Base-by-base conservation (phyloP, 306 rosid genomes). In the Fragaria vesca region DNA sequence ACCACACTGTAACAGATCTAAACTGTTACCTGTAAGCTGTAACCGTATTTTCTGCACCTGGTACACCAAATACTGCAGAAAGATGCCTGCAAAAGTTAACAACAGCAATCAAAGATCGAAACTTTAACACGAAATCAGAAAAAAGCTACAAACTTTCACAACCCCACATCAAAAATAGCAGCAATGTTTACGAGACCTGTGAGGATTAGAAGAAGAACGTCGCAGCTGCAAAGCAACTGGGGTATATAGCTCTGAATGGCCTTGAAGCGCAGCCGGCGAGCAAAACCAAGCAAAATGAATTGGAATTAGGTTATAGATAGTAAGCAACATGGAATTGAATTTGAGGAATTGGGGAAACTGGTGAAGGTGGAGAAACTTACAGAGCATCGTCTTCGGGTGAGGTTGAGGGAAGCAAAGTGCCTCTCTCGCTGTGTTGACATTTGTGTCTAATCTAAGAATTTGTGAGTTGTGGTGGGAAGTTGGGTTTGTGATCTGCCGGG, bases 1-100 rank as follows among this genome's bases (percentile, higher is more conserved):
- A n/a, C 66, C 36, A 57, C 21, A 30, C 24, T 55, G 15, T 45
- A 65, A 47, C 47, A 57, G 68, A 6, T 61, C 60, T 46, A 71
- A 69, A 73, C 36, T 52, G 66, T 69, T 83, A 93, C 99, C 30
- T 30, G 30, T 30, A 30, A 30, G 30, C 94, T 95, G 99, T 85
- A 91, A 83, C 42, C 97, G 91, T 81, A 95, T 93, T 81, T 95
- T 95, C 42, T 95, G 99, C 74, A 93, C 99, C 83, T 95, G 97
- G 86, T 83, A 89, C 40, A 95, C 99, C 86, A 95, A 82, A 86
- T 95, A 95, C 71, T 95, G 99, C 82, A 91, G 99, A 88, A 95
- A 87, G 61, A 90, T 80, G 52, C 99, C 99, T 95, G 97, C 45
- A 80, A 86, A 71, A 78, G 71, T 61, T 67, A 78, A 73, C 17